phyloP scores from a whole-genome alignment of 805 yeast genomes.

The Geotrichum ghanense region DNA sequence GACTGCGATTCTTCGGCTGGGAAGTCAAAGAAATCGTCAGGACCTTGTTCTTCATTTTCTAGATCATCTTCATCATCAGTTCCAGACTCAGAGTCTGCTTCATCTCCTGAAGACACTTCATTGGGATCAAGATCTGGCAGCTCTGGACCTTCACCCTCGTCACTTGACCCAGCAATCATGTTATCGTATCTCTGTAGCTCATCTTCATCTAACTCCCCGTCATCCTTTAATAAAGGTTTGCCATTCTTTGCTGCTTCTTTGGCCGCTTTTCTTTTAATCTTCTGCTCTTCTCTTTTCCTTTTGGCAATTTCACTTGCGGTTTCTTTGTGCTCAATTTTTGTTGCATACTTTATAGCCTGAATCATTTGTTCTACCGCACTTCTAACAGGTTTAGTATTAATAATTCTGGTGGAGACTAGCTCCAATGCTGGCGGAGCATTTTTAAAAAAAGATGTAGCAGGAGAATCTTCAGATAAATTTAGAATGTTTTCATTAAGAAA shows the following conservation, averaged over 20 bases:
- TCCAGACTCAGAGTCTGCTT: not conserved
- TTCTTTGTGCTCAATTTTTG: slow-evolving; percentile 5
- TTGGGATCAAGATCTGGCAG: slow-evolving; percentile 5
- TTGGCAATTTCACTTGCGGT: not conserved
- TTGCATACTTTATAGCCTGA: slow-evolving; percentile 9
- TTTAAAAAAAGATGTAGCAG: slow-evolving; percentile 4
- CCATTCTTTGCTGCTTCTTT: slow-evolving; percentile 1
- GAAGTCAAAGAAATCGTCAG: slow-evolving; percentile 13
- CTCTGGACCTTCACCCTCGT: slow-evolving; percentile 8
- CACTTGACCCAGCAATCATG: slow-evolving; percentile 24
- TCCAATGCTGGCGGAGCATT: slow-evolving; percentile 1
- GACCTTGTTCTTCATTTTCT: slow-evolving; percentile 17
- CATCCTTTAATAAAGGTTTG: slow-evolving; percentile 2
- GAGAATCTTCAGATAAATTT: slow-evolving; percentile 3
- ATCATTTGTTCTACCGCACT: slow-evolving; percentile 6
- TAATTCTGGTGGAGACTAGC: slow-evolving; percentile 3
- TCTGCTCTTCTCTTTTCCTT: slow-evolving; percentile 10
- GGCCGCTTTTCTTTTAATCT: slow-evolving; percentile 4
- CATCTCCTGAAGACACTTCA: slow-evolving; percentile 1
- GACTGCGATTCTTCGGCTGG: slow-evolving; percentile 7
- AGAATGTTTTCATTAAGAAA: slow-evolving; percentile 4
- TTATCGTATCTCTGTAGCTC: slow-evolving; percentile 27
- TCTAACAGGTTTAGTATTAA: slow-evolving; percentile 12
- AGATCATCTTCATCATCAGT: slow-evolving; percentile 29
- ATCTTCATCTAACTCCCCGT: slow-evolving; percentile 12